A percentile compares a stretch with the other conserved stretches of the same genome.
Conservation (phyloP, 345 rosid genomes). For the Angophora floribunda region DNA sequence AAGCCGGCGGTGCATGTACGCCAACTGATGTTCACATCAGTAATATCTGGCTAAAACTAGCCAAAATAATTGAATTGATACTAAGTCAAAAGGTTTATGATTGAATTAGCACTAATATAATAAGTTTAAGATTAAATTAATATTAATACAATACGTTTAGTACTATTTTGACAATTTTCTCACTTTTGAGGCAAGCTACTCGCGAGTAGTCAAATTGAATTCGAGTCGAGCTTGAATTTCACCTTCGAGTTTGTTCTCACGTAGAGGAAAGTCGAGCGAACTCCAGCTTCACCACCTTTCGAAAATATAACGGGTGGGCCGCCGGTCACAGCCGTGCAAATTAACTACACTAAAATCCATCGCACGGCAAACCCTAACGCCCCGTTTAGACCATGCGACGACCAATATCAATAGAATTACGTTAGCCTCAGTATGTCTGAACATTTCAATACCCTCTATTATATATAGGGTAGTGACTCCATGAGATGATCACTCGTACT, state of each 20-base stretch:
- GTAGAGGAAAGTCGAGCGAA: not conserved
- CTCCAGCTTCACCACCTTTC: not conserved
- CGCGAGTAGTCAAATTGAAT: not conserved
- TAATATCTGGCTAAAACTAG: too few species aligned
- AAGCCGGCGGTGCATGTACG: too few species aligned
- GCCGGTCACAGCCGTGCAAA: not conserved
- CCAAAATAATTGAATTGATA: too few species aligned
- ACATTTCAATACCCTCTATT: not conserved
- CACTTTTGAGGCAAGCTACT: not conserved
- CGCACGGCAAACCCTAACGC: not conserved
- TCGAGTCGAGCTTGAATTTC: not conserved
- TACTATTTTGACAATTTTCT: too few species aligned
- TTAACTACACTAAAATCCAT: not conserved
- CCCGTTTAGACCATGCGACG: not conserved
- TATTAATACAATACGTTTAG: too few species aligned
- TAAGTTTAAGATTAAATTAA: too few species aligned
- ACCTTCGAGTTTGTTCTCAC: not conserved
- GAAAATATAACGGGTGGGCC: too few species aligned
- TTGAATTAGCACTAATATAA: too few species aligned
- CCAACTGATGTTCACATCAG: too few species aligned
- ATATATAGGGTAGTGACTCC: not conserved
- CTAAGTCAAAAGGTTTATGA: too few species aligned
- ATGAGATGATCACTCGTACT: not conserved
- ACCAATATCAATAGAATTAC: not conserved
- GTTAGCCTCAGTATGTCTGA: not conserved